Base-by-base conservation (phyloP, 73 alveolate species). In the Paramecium pentaurelia region DNA sequence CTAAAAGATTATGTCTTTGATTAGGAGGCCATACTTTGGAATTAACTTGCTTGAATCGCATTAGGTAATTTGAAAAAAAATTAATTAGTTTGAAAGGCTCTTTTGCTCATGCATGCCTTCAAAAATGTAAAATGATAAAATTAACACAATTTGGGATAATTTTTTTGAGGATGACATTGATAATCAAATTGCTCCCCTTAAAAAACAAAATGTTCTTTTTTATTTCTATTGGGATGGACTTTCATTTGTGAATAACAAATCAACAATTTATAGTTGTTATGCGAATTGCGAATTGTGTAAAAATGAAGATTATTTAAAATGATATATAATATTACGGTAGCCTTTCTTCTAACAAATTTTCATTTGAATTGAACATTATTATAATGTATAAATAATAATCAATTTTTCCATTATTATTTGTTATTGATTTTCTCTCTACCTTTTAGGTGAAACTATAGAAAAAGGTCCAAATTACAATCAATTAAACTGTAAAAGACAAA, bases 381-480 rank as follows among this genome's bases (percentile, higher is more conserved):
- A 60, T 2, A 60, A 60, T 60, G 77, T 18, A 60, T 60, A 60
- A 60, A 30, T 30, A 60, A 47, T 4, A 47, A 47, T 47, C 60
- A 18, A 60, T 60, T 10, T 45, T 42, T 18, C 18, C n/a, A 60
- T 60, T 0, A 4, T 42, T 60, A 18, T 60, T 60, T 60, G 77
- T 42, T 60, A 60, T 27, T 92, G 92, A 18, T 85, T 94, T 27
- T 98, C 95, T 89, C 60, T 59, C 27, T 97, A 1, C 20, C 0
- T 30, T 34, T 51, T 8, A 88, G 94, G 94, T 22, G 73, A 90
- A 86, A 95, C 95, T 47, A 37, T 95, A 36, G 98, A 97, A 8
- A 93, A 95, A 84, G 98, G 98, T 28, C 89, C 6, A 77, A 77
- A 44, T 6, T 32, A 8, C 27, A 60, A 18, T 60, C 77, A 44